A percentile compares a stretch with the other conserved stretches of the same genome.
Conservation (phyloP, 345 rosid genomes). For the Odontarrhena argentea region DNA sequence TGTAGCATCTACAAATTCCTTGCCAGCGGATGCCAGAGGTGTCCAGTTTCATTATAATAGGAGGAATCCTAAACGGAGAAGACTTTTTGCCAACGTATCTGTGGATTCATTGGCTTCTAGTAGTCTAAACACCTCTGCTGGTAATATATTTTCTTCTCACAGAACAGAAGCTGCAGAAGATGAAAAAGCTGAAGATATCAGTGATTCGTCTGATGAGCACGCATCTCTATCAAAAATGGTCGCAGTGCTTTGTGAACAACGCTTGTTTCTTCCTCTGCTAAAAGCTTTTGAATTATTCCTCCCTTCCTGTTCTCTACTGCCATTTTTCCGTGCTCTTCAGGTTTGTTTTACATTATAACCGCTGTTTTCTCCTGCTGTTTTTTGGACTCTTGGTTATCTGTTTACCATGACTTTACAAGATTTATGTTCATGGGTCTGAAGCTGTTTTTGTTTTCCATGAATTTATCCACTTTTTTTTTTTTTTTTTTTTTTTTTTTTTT, state of each 20-base stretch:
- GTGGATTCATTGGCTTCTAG: constrained; percentile 49
- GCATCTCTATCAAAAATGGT: constrained; percentile 84
- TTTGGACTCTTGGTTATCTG: constrained; percentile 11
- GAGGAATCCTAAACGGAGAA: constrained; percentile 81
- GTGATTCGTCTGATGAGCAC: constrained; percentile 64
- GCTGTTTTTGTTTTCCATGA: constrained; percentile 23
- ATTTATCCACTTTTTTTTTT: not conserved
- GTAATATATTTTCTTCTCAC: constrained; percentile 40
- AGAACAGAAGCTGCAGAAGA: constrained; percentile 50
- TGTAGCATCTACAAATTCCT: constrained; percentile 72
- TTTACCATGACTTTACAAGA: constrained; percentile 3
- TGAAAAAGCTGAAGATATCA: constrained; percentile 48
- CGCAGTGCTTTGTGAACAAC: constrained; percentile 94
- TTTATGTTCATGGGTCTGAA: constrained; percentile 19
- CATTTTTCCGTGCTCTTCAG: constrained; percentile 98
- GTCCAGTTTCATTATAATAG: constrained; percentile 82
- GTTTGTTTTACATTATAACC: constrained; percentile 51
- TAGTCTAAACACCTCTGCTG: constrained; percentile 43
- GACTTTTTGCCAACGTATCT: constrained; percentile 61
- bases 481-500: not conserved
- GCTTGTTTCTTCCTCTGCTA: constrained; percentile 83
- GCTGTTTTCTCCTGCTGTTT: constrained; percentile 2
- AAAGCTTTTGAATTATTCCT: constrained; percentile 98
- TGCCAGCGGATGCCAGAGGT: constrained; percentile 56
- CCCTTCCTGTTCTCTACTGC: constrained; percentile 87